These are phyloP conservation scores for Perkinsus chesapeaki DNA, from an alignment of 169 alveolate species.

Conservation along the genomic window DNA sequence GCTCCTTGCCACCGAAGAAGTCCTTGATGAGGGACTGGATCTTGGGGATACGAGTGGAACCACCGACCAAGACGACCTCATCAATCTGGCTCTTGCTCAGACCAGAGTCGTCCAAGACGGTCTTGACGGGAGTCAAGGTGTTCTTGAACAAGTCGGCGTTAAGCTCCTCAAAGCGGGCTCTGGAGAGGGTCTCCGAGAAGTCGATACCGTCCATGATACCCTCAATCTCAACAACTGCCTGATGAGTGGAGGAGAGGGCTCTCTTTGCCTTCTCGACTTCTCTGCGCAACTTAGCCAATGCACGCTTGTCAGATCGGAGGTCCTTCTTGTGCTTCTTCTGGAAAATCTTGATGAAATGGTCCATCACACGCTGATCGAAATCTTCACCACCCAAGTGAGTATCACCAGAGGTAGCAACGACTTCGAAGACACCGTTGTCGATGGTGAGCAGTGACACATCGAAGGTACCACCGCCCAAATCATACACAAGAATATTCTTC, in stretches of 20 bases:
- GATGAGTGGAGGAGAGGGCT: conserved; percentile 79
- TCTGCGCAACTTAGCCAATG: conserved; percentile 90
- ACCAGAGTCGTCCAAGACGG: conserved; percentile 75
- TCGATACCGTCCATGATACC: conserved; percentile 73
- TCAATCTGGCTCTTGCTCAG: conserved; percentile 74
- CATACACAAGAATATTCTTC: conserved; percentile 93
- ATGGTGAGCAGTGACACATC: conserved; percentile 96
- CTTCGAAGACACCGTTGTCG: conserved; percentile 96
- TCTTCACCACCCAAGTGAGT: conserved; percentile 99
- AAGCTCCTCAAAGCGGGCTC: conserved; percentile 89
- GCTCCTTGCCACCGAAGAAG: conserved; percentile 86
- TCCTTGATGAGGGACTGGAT: conserved; percentile 80
- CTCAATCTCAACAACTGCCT: conserved; percentile 64
- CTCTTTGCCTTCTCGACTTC: conserved; percentile 97
- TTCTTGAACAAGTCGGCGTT: conserved; percentile 72
- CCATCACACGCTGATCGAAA: conserved; percentile 91
- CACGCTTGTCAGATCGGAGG: conserved; percentile 83
- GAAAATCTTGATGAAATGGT: conserved; percentile 85
- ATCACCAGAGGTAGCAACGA: conserved; percentile 96
- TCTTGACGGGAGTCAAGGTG: conserved; percentile 75
- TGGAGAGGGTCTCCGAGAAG: conserved; percentile 72
- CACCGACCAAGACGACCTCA: conserved; percentile 93
- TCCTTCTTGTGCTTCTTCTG: conserved; percentile 85
- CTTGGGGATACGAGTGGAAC: conserved; percentile 90
- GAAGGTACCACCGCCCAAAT: conserved; percentile 99